These are phyloP conservation scores for Leishmania turanica DNA, from an alignment of 208 protist species.

Conservation along the genomic window DNA sequence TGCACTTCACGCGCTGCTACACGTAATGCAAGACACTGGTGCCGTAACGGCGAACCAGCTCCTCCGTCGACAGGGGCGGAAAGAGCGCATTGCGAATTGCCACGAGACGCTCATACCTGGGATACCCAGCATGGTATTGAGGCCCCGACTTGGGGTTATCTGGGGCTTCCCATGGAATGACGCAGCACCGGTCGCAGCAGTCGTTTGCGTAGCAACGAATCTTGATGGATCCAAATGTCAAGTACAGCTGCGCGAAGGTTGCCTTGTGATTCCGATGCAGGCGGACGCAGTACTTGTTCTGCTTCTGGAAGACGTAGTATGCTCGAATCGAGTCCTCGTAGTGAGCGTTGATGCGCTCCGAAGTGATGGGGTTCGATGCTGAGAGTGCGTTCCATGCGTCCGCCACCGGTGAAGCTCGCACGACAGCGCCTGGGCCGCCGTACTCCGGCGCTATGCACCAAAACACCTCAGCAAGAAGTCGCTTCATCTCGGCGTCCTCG, in stretches of 20 bases:
- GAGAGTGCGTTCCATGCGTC: neutral
- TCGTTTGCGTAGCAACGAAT: constrained; percentile 91
- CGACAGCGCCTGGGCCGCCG: neutral
- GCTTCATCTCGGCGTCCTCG: constrained; percentile 42
- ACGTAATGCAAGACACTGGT: constrained; percentile 20
- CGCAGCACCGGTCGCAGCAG: constrained; percentile 73
- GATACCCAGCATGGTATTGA: constrained; percentile 43
- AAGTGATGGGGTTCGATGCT: constrained; percentile 25
- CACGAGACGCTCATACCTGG: constrained; percentile 62
- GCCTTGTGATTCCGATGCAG: constrained; percentile 55
- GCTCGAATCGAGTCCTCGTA: constrained; percentile 79
- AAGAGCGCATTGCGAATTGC: constrained; percentile 66
- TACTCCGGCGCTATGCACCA: constrained; percentile 66
- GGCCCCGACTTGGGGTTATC: constrained; percentile 6
- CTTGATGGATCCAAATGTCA: constrained; percentile 91
- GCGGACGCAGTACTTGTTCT: constrained; percentile 74
- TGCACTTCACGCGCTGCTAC: neutral
- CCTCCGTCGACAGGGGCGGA: constrained; percentile 63
- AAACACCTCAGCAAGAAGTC: constrained; percentile 76
- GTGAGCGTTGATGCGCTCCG: constrained; percentile 61
- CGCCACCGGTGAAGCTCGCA: neutral
- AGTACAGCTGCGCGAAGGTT: constrained; percentile 85
- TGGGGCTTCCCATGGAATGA: constrained; percentile 56
- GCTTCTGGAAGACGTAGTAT: constrained; percentile 87
- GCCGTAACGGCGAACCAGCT: constrained; percentile 82